Percentiles rank a stretch among this genome's conserved stretches.
Conservation (phyloP, 768 basidiomycete genomes). For the Coprinellus micaceus region DNA sequence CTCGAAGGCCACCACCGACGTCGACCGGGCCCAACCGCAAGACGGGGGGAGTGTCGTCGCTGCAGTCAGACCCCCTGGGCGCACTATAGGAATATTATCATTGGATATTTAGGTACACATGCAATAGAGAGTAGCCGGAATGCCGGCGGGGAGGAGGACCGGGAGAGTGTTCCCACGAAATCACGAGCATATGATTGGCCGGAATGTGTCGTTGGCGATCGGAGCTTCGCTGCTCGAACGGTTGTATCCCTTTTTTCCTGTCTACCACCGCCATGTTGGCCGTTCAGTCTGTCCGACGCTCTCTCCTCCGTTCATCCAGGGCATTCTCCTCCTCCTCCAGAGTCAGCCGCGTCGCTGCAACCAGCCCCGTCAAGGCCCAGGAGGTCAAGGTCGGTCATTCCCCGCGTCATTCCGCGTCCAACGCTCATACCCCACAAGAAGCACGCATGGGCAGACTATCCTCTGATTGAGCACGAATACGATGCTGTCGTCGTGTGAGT, state of each 20-base stretch:
- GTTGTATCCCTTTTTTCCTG: constrained; percentile 21
- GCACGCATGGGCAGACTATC: constrained; percentile 86
- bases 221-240: too few relatives aligned
- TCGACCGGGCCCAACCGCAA: constrained; percentile 29
- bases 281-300: constrained; percentile 57
- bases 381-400: constrained; percentile 63
- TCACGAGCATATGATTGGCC: constrained; percentile 42
- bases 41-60: constrained; percentile 28
- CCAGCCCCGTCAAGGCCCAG: constrained; percentile 75
- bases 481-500: constrained; percentile 98
- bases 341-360: constrained; percentile 58
- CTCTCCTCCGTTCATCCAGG: constrained; percentile 47
- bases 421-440: constrained; percentile 40
- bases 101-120: constrained; percentile 12
- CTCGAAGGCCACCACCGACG: constrained; percentile 49
- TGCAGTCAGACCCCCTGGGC: constrained; percentile 43
- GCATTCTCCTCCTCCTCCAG: constrained; percentile 66
- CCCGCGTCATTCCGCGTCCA: constrained; percentile 7
- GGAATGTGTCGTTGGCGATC: constrained; percentile 28
- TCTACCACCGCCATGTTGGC: constrained; percentile 51
- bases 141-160: constrained; percentile 14
- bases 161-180: constrained; percentile 22
- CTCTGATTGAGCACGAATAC: constrained; percentile 97
- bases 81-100: constrained; percentile 20
- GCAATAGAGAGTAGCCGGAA: neutral